Base-by-base conservation (phyloP, 345 rosid species). In the Turnera subulata region DNA sequence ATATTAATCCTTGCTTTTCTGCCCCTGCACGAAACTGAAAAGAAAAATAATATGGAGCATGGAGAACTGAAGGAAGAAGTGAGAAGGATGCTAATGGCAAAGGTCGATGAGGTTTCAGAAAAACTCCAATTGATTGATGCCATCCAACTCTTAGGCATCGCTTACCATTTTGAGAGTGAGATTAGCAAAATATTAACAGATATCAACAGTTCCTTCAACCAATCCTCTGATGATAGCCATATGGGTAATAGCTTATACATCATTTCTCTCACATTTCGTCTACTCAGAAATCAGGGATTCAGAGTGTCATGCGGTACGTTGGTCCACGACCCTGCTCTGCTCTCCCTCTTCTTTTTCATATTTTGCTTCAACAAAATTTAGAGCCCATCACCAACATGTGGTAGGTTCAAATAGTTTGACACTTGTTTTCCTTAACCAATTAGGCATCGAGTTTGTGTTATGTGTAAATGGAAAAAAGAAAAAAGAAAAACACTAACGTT, bases 131-230 rank as follows among this genome's bases (percentile, higher is more conserved):
- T 68, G 62, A 55, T 80, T 6, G 77, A 76, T 63, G 55, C 59
- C 9, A 40, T 80, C 35, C 75, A 76, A 37, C 72, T 75, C 5
- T 37, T 76, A n/a, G 88, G 88, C 1, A 24, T 82, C 17, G 52
- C 69, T 11, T 78, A 82, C 37, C 85, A 74, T 72, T 84, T 85
- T 21, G 63, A 76, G 33, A 12, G 7, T 1, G 80, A 83, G 66
- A 67, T 71, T 38, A 78, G 71, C 11, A 61, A 39, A 21, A 19
- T 46, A 21, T 16, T 77, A 23, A 53, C 51, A 18, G 49, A 11
- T 35, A 44, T 64, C 3, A 23, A 42, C 3, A 22, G 16, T 18
- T 25, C 24, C 44, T 39, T 20, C 47, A 14, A 25, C 22, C 13
- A 16, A 29, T 4, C 4, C 33, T 13, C 5, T 37, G 12, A 14